These are phyloP conservation scores for Colletotrichum tamarilloi DNA, from an alignment of 2,329 filamentous ascomycete species.

Conservation along the genomic window DNA sequence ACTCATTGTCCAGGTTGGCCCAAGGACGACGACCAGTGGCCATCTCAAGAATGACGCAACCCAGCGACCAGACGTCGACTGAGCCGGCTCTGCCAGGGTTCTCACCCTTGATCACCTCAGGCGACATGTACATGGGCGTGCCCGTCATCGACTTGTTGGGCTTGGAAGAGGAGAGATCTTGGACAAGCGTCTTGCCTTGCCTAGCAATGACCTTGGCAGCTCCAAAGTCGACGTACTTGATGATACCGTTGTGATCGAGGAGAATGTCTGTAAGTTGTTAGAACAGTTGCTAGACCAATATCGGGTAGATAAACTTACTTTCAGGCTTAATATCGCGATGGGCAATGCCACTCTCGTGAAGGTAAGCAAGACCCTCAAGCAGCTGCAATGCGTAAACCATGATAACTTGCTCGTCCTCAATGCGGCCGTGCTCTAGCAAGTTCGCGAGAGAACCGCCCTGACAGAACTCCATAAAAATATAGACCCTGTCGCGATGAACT, in stretches of 20 bases:
- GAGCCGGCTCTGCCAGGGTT: conserved; percentile 83
- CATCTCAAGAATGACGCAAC: conserved; percentile 98
- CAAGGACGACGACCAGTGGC: conserved; percentile 93
- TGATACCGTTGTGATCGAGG: conserved; percentile 96
- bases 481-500: conserved; percentile 98
- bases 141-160: conserved; percentile 94
- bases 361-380: conserved; percentile 91
- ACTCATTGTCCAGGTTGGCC: conserved; percentile 97
- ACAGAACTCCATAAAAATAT: conserved; percentile 99
- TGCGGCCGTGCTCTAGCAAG: conserved; percentile 92
- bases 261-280: conserved; percentile 76
- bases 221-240: conserved; percentile 99
- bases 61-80: conserved; percentile 95
- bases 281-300: not conserved
- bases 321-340: conserved; percentile 99
- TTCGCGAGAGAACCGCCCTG: conserved; percentile 92
- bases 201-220: conserved; percentile 97
- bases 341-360: conserved; percentile 91
- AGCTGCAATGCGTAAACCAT: conserved; percentile 97
- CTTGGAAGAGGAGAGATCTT: conserved; percentile 68
- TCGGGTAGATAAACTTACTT: conserved; percentile 67
- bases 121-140: conserved; percentile 99
- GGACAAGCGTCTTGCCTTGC: conserved; percentile 87
- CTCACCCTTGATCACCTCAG: conserved; percentile 95
- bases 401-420: conserved; percentile 97